Base-by-base conservation (phyloP, 441 rosid genomes). In the Raphanus hybrid region DNA sequence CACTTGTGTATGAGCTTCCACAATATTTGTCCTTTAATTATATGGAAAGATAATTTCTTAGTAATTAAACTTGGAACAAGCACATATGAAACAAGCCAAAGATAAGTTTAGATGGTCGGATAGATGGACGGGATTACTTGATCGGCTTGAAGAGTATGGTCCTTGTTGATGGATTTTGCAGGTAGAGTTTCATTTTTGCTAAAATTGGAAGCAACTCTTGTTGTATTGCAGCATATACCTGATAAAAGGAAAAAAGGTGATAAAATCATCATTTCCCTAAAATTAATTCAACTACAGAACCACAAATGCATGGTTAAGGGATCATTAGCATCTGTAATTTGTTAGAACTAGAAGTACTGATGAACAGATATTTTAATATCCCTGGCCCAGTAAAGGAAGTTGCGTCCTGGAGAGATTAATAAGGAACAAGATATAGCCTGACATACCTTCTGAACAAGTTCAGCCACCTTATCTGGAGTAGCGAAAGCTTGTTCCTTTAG, bases 401-500 rank as follows among this genome's bases (percentile, higher is more conserved):
- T 63, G 65, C 75, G n/a, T 71, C 62, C 41, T 65, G 39, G 62
- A 58, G 71, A 71, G 69, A 77, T 64, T 57, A 54, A 16, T 70
- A 70, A 2, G 37, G 68, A 64, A 64, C 67, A 57, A 20, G 7
- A 66, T 66, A 66, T 35, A 59, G 5, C 55, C 55, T 7, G 64
- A 20, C 41, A 55, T 82, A 95, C 99, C 98, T 93, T 93, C 78
- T 87, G 97, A 83, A 95, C 91, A 82, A 95, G 90, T 80, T 92
- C 99, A 34, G 95, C 95, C 82, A 95, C 97, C 87, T 91, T 93
- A 74, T 88, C 98, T 54, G 98, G 97, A 75, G 94, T 80, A 79
- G 98, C 97, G 61, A 95, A 95, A 71, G 99, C 99, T 81, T 92
- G 98, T 72, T 93, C 97, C 86, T 88, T 96, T 45, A 96, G 88